Conservation (phyloP, 176 grass and related monocot species). For the Dendrocalamus sinicus region DNA sequence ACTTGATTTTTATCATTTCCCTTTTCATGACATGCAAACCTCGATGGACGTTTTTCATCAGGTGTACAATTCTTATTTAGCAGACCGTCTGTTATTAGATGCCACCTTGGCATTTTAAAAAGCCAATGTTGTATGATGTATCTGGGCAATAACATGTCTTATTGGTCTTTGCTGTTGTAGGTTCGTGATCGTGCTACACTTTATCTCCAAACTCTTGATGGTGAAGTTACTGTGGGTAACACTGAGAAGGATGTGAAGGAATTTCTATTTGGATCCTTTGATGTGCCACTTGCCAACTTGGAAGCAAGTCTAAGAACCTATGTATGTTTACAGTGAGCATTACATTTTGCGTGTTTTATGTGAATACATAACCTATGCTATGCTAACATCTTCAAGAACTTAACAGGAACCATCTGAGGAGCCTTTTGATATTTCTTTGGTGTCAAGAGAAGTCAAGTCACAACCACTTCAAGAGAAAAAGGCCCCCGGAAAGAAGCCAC, state of each 20-base stretch:
- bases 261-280: constrained; percentile 94
- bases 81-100: constrained; percentile 21
- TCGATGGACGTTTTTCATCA: constrained; percentile 14
- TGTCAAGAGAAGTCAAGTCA: constrained; percentile 81
- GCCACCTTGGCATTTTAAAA: not conserved
- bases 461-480: constrained; percentile 81
- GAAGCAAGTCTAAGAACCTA: constrained; percentile 88
- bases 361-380: constrained; percentile 17
- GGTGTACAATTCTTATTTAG: constrained; percentile 34
- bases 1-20: constrained; percentile 17
- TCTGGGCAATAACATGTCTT: constrained; percentile 24
- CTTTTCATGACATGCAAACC: constrained; percentile 20
- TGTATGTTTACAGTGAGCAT: constrained; percentile 55
- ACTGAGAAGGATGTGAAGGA: constrained; percentile 79
- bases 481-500: constrained; percentile 72
- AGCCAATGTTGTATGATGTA: constrained; percentile 5
- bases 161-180: constrained; percentile 56
- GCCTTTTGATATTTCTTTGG: constrained; percentile 86
- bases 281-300: constrained; percentile 93
- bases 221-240: constrained; percentile 65
- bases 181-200: constrained; percentile 97
- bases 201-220: constrained; percentile 78
- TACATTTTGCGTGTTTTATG: constrained; percentile 26
- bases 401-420: constrained; percentile 82
- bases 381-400: constrained; percentile 43